A percentile compares a stretch with the other conserved stretches of the same genome.
Evolutionary conservation across 352 stramenopile genomes (phyloP).

Genomic region (Aphanomyces astaci): DNA sequence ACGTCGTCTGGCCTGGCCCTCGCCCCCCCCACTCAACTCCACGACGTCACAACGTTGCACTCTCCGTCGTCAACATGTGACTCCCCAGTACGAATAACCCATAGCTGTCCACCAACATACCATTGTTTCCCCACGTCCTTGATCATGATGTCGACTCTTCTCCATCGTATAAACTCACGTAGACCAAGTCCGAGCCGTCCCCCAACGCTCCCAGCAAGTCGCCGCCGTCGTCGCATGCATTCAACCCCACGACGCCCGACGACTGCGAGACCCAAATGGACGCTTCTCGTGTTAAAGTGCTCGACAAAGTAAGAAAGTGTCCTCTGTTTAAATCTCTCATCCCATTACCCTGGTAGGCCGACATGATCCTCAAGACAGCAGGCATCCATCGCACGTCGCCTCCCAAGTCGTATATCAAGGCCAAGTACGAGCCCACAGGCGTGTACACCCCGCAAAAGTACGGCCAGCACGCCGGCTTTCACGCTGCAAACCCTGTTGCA

Average conservation of each 20-base stretch:
- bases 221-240: neutral
- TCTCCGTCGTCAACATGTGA: neutral
- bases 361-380: slow-evolving; percentile 10
- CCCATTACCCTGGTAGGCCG: neutral
- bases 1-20: neutral
- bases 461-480: neutral
- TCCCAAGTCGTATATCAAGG: neutral
- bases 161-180: no score
- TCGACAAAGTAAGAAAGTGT: neutral
- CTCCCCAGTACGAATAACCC: neutral
- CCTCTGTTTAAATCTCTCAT: neutral
- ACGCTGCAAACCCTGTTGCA: slow-evolving; percentile 25
- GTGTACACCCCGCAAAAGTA: slow-evolving; percentile 1
- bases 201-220: neutral
- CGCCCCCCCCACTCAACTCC: neutral
- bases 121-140: no score
- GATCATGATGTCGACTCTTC: neutral
- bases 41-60: neutral
- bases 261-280: slow-evolving; percentile 1
- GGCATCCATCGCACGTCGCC: slow-evolving; percentile 1
- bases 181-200: neutral
- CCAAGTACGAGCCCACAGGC: neutral
- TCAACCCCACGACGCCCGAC: neutral
- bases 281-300: neutral
- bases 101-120: no score